These are phyloP conservation scores for Meyerozyma athensensis DNA, from an alignment of 1,139 yeast species.

Conservation along the genomic window DNA sequence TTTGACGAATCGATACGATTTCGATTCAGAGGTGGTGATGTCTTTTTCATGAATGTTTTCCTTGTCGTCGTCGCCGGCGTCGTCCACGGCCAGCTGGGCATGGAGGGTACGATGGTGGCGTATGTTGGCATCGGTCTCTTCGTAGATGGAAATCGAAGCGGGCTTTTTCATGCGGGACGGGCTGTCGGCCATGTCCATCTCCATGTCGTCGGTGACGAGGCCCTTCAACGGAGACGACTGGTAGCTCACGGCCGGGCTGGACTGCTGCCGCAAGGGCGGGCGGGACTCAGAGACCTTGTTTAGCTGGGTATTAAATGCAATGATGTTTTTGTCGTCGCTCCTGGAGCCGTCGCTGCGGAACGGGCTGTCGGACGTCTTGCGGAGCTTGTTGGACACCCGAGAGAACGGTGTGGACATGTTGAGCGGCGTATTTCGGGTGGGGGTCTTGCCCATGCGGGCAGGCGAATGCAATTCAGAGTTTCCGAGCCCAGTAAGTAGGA, in stretches of 20 bases:
- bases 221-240: slow-evolving; percentile 19
- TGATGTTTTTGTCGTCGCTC: background rate
- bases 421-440: slow-evolving; percentile 19
- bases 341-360: background rate
- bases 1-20: slow-evolving; percentile 66
- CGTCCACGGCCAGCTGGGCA: background rate
- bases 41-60: slow-evolving; percentile 24
- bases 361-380: slow-evolving; percentile 5
- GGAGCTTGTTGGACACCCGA: slow-evolving; percentile 6
- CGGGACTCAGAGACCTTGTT: slow-evolving; percentile 13
- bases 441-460: slow-evolving; percentile 28
- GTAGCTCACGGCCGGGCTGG: slow-evolving; percentile 6
- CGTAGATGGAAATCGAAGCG: slow-evolving; percentile 12
- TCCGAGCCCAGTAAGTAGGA: slow-evolving; percentile 7
- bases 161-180: slow-evolving; percentile 25
- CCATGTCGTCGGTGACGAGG: slow-evolving; percentile 17
- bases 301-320: slow-evolving; percentile 8
- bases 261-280: background rate
- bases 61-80: slow-evolving; percentile 22
- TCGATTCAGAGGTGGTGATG: slow-evolving; percentile 36
- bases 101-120: slow-evolving; percentile 3
- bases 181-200: slow-evolving; percentile 22
- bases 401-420: slow-evolving; percentile 2
- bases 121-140: slow-evolving; percentile 12
- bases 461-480: slow-evolving; percentile 25